Evolutionary conservation across 768 basidiomycete genomes (phyloP), one percentile per base, ranked within the genome.

Genomic region (Coprinopsis marcescibilis): DNA sequence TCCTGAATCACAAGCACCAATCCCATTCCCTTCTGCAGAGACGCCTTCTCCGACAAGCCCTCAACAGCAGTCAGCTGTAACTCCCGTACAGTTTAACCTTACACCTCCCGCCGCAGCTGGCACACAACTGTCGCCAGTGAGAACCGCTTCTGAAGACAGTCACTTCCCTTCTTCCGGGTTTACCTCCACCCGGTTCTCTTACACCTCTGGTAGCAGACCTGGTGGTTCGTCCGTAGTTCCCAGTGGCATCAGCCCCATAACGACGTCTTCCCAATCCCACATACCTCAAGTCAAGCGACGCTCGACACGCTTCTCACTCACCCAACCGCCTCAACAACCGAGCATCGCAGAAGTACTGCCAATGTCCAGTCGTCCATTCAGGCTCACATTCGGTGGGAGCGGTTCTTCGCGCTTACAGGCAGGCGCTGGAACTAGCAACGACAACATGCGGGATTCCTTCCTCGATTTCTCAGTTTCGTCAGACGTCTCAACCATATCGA

Each of bases 391-490:
- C n/a, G n/a, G n/a, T n/a, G n/a, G n/a, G n/a, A n/a, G n/a, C n/a
- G n/a, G n/a, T n/a, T n/a, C n/a, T n/a, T n/a, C n/a, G n/a, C n/a
- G n/a, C n/a, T n/a, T n/a, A n/a, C n/a, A n/a, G n/a, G n/a, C n/a
- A n/a, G n/a, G n/a, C n/a, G n/a, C n/a, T n/a, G n/a, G n/a, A n/a
- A n/a, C 4, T 15, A 43, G 4, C 41, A 29, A 6, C 13, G 39
- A 29, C 24, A 24, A 52, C 46, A 38, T 54, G 41, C 43, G 53
- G 12, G 33, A 52, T 8, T 73, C 71, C 1, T 73, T 71, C 52
- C 55, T 73, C 12, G 70, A 73, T 51, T 64, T 73, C 29, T 58
- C 61, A 21, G 52, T 56, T 23, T 63, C 67, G 1, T 60, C 68
- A 0, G 61, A 62, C 15, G 57, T 45, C 6, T 69, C 66, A 7